A percentile compares a stretch with the other conserved stretches of the same genome.
Evolutionary conservation across 768 basidiomycete species (phyloP).

Genomic region (Panus rudis): DNA sequence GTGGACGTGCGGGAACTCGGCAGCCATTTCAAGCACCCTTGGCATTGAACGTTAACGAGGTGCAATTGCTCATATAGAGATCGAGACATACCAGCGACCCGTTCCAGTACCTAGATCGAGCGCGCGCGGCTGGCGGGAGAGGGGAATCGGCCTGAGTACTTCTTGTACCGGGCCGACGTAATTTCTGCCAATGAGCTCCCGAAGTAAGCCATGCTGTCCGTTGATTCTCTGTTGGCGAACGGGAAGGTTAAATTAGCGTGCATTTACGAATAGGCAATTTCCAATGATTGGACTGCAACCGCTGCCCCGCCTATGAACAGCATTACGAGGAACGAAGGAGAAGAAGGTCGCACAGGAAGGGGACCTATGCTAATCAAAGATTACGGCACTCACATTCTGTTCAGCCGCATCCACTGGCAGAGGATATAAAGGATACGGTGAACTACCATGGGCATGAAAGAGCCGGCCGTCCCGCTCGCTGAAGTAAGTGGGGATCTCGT

Average conservation of each 20-base stretch:
- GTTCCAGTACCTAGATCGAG: slow-evolving; percentile 76
- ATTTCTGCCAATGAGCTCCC: slow-evolving; percentile 44
- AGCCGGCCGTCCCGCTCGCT: slow-evolving; percentile 50
- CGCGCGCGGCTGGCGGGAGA: slow-evolving; percentile 40
- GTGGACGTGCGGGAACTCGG: slow-evolving; percentile 51
- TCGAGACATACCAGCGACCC: slow-evolving; percentile 54
- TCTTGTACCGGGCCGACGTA: slow-evolving; percentile 55
- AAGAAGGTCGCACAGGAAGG: too few species aligned
- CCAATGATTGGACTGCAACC: too few species aligned
- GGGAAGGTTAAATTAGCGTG: too few species aligned
- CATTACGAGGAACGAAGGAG: too few species aligned
- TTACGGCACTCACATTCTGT: slow-evolving; percentile 44
- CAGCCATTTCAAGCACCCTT: slow-evolving; percentile 75
- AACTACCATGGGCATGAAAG: slow-evolving; percentile 57
- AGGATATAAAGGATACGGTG: slow-evolving; percentile 58
- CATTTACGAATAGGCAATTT: too few species aligned
- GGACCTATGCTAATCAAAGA: too few species aligned
- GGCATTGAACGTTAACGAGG: slow-evolving; percentile 9
- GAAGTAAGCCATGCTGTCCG: slow-evolving; percentile 41
- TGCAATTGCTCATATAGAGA: neutral
- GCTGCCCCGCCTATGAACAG: too few species aligned
- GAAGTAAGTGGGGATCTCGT: slow-evolving; percentile 59
- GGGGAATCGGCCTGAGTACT: slow-evolving; percentile 36
- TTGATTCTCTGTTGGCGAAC: slow-evolving; percentile 47
- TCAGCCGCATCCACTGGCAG: slow-evolving; percentile 69